Evolutionary conservation across 805 yeast species (phyloP).

Genomic region (Suhomyces kilbournensis): DNA sequence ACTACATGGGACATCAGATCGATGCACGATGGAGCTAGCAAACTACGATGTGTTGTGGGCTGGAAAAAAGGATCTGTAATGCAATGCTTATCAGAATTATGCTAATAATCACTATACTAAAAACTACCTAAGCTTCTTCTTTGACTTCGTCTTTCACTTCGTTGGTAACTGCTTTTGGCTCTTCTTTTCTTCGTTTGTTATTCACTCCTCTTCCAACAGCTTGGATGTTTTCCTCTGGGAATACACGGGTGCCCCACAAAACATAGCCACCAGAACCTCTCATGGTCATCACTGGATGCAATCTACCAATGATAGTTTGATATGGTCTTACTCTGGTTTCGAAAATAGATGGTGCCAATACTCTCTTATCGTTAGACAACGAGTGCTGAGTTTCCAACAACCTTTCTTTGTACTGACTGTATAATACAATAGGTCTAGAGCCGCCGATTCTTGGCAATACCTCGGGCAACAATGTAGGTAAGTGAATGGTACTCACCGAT

Average conservation of each 20-base stretch:
- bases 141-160: not conserved
- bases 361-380: slow-evolving; percentile 63
- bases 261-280: slow-evolving; percentile 90
- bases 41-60: slow-evolving; percentile 62
- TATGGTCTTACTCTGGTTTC: slow-evolving; percentile 83
- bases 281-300: slow-evolving; percentile 94
- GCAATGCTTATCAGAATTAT: not conserved
- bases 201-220: slow-evolving; percentile 67
- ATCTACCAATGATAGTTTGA: slow-evolving; percentile 90
- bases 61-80: slow-evolving; percentile 34
- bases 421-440: slow-evolving; percentile 81
- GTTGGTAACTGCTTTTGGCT: not conserved
- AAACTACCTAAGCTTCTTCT: not conserved
- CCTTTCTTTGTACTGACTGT: slow-evolving; percentile 76
- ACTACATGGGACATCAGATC: slow-evolving; percentile 51
- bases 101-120: not conserved
- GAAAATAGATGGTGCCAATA: slow-evolving; percentile 76
- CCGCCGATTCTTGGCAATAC: slow-evolving; percentile 72
- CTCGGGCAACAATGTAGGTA: slow-evolving; percentile 59
- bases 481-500: slow-evolving; percentile 67
- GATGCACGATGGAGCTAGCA: slow-evolving; percentile 48
- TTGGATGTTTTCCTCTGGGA: slow-evolving; percentile 59
- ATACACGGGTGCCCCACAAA: slow-evolving; percentile 72
- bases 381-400: slow-evolving; percentile 70
- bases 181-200: slow-evolving; percentile 29